Evolutionary conservation across 495 filamentous ascomycete genomes (phyloP).

Genomic region (Tuber calosporum): DNA sequence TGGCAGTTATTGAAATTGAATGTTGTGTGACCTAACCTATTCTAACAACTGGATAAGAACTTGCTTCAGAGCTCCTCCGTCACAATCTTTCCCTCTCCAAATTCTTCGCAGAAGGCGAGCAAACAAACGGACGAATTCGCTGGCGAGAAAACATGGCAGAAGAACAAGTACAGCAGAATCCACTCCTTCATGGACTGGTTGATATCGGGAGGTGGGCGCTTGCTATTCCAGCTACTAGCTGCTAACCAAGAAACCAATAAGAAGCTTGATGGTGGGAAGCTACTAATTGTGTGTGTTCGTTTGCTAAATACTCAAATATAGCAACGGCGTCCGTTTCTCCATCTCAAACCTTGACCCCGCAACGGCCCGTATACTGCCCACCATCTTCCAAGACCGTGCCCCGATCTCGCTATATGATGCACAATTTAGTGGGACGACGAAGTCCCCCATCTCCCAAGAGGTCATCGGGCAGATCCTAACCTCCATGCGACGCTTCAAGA

Average conservation of each 20-base stretch:
- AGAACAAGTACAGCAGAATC: conserved; percentile 9
- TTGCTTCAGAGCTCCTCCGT: background rate
- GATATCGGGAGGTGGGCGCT: conserved; percentile 65
- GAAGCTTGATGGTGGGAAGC: background rate
- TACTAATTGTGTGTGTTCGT: background rate
- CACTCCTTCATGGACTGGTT: conserved; percentile 47
- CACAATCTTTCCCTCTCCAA: background rate
- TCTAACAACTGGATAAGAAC: background rate
- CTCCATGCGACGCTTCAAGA: conserved; percentile 62
- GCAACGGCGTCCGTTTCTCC: conserved; percentile 92
- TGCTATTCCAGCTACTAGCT: background rate
- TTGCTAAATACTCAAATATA: conserved; percentile 41
- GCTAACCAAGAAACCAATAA: background rate
- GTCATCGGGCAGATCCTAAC: conserved; percentile 59
- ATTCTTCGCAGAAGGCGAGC: background rate
- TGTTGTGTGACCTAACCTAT: too few relatives aligned
- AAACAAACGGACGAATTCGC: background rate
- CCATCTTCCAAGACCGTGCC: conserved; percentile 67
- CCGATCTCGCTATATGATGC: conserved; percentile 88
- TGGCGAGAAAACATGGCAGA: background rate
- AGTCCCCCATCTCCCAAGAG: conserved; percentile 54
- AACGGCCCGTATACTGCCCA: conserved; percentile 63
- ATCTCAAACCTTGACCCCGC: conserved; percentile 71
- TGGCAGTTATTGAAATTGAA: background rate
- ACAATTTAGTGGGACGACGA: conserved; percentile 45